phyloP scores from a whole-genome alignment of 495 filamentous ascomycete species.

The Viridothelium virens region DNA sequence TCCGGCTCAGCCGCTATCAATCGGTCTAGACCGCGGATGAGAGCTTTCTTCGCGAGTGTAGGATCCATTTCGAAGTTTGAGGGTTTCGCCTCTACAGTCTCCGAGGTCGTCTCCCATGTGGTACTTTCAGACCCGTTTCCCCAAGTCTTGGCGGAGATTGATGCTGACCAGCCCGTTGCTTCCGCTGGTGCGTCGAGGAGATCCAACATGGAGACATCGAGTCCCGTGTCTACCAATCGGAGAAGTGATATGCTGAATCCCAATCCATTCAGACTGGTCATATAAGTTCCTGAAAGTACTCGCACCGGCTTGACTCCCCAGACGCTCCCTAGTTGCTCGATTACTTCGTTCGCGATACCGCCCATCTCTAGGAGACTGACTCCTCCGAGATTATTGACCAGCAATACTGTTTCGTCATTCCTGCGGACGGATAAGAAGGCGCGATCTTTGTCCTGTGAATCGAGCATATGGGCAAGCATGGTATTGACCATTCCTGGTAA shows the following conservation, averaged over 20 bases:
- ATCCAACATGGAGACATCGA: conserved; percentile 75
- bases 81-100: conserved; percentile 45
- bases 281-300: conserved; percentile 56
- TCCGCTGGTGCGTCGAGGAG: conserved; percentile 80
- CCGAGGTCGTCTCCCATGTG: conserved; percentile 26
- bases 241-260: conserved; percentile 87
- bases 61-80: conserved; percentile 66
- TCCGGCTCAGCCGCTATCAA: conserved; percentile 73
- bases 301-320: conserved; percentile 69
- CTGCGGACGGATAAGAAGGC: conserved; percentile 64
- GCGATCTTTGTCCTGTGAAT: conserved; percentile 69
- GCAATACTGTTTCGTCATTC: conserved; percentile 58
- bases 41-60: conserved; percentile 46
- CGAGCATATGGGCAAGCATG: conserved; percentile 78
- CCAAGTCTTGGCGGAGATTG: conserved; percentile 53
- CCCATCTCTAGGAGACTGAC: conserved; percentile 82
- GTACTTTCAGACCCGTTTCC: conserved; percentile 31
- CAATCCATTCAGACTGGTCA: conserved; percentile 87
- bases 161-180: conserved; percentile 71
- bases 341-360: conserved; percentile 80
- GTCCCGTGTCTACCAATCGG: conserved; percentile 70
- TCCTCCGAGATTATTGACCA: conserved; percentile 93
- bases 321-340: conserved; percentile 59
- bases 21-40: conserved; percentile 59
- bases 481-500: conserved; percentile 63